Conservation (phyloP, 2,329 filamentous ascomycete genomes). For the Pestalotiopsis sp. region DNA sequence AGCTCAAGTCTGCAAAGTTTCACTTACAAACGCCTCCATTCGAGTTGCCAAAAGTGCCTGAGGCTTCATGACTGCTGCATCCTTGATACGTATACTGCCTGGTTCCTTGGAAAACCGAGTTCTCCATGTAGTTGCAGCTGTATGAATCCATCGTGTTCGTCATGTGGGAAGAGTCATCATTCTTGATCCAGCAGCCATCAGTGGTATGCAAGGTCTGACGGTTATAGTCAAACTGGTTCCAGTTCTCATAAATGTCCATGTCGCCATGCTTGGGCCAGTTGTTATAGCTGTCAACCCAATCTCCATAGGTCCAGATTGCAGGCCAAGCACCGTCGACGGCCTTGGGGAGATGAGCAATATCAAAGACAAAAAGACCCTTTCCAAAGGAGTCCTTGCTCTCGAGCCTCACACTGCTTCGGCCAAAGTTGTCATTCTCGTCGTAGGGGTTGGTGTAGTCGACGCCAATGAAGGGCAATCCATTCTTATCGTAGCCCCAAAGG, state of each 20-base stretch:
- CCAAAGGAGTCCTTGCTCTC: conserved; percentile 65
- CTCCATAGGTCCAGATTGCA: conserved; percentile 59
- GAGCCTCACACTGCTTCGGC: conserved; percentile 63
- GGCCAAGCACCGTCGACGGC: conserved; percentile 72
- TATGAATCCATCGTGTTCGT: conserved; percentile 31
- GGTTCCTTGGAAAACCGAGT: neutral
- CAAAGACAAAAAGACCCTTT: conserved; percentile 69
- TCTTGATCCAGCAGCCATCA: conserved; percentile 37
- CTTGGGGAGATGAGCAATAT: conserved; percentile 70
- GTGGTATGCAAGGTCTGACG: conserved; percentile 42
- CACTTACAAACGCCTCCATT: conserved; percentile 43
- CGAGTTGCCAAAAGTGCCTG: conserved; percentile 37
- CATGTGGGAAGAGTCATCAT: conserved; percentile 28
- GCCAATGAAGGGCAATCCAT: conserved; percentile 40
- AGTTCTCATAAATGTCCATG: conserved; percentile 70
- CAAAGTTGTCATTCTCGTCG: conserved; percentile 24
- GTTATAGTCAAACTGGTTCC: conserved; percentile 58
- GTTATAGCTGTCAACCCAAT: conserved; percentile 2
- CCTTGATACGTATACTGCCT: conserved; percentile 41
- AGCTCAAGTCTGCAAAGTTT: conserved; percentile 33
- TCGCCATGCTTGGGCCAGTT: conserved; percentile 50
- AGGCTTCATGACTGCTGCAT: conserved; percentile 40
- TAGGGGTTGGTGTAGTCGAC: conserved; percentile 29
- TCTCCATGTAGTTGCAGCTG: conserved; percentile 34
- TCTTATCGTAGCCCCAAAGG: conserved; percentile 33